Evolutionary conservation across 148 eudicot species (phyloP).

Genomic region (Fagopyrum esculentum): DNA sequence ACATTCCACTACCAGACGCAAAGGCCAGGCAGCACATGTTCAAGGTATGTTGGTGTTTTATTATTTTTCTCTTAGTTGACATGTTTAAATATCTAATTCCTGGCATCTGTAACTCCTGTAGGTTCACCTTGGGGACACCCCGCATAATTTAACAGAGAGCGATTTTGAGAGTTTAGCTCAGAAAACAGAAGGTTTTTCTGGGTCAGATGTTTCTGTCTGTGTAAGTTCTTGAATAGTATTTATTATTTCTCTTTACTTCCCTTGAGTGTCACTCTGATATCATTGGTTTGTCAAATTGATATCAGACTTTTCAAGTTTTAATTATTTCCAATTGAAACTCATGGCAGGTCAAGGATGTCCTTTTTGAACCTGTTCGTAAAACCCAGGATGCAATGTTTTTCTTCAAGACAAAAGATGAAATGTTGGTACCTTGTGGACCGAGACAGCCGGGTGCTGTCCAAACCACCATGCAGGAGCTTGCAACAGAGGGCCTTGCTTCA

Average conservation of each 20-base stretch:
- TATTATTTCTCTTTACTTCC: not conserved
- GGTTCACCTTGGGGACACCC: constrained; percentile 99
- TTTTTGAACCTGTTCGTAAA: constrained; percentile 97
- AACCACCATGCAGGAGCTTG: constrained; percentile 91
- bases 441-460: constrained; percentile 83
- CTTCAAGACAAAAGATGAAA: constrained; percentile 38
- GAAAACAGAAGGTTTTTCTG: constrained; percentile 91
- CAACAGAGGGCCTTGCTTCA: constrained; percentile 72
- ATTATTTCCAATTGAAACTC: not conserved
- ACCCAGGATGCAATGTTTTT: constrained; percentile 98
- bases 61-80: not conserved
- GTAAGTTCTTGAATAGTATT: constrained; percentile 40
- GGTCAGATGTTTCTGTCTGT: constrained; percentile 94
- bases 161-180: constrained; percentile 72
- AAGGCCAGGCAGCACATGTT: constrained; percentile 99
- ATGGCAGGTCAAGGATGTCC: constrained; percentile 79
- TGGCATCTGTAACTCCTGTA: constrained; percentile 15
- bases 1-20: constrained; percentile 89
- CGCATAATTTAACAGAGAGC: constrained; percentile 76
- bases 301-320: not conserved
- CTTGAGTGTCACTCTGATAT: no score
- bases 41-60: constrained; percentile 39
- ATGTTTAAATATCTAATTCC: not conserved
- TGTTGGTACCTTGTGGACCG: constrained; percentile 86
- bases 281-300: no score